Conservation (phyloP, 2,329 filamentous ascomycete species). For the Rhinocladiella similis region DNA sequence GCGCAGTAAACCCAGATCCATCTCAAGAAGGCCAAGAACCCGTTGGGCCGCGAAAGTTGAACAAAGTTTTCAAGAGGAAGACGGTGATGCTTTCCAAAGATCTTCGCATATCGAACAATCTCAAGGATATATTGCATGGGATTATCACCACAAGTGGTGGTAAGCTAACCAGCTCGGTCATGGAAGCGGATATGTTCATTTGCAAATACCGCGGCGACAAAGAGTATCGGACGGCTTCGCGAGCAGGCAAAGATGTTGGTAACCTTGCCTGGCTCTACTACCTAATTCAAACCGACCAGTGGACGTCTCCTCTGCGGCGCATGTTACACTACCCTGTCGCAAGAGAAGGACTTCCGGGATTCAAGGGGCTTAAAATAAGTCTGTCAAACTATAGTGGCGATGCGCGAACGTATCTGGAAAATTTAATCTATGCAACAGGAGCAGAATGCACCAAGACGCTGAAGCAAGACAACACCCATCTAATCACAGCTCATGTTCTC, state of each 20-base stretch:
- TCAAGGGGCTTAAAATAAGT: slow-evolving; percentile 74
- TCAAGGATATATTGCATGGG: slow-evolving; percentile 66
- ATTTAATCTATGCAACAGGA: slow-evolving; percentile 79
- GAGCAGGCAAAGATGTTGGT: slow-evolving; percentile 77
- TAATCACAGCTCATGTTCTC: slow-evolving; percentile 83
- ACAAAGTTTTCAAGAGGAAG: slow-evolving; percentile 75
- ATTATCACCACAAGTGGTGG: slow-evolving; percentile 75
- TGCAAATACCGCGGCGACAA: slow-evolving; percentile 82
- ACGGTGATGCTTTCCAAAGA: slow-evolving; percentile 76
- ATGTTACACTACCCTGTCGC: slow-evolving; percentile 89
- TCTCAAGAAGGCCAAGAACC: slow-evolving; percentile 29
- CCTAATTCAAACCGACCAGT: slow-evolving; percentile 82
- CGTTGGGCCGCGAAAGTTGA: slow-evolving; percentile 39
- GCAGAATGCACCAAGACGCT: slow-evolving; percentile 92
- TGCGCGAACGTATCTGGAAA: slow-evolving; percentile 88
- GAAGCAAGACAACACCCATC: slow-evolving; percentile 92
- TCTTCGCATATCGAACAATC: slow-evolving; percentile 66
- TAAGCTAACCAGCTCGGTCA: slow-evolving; percentile 62
- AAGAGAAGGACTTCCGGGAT: slow-evolving; percentile 73
- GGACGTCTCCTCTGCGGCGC: slow-evolving; percentile 80
- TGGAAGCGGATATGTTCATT: slow-evolving; percentile 77
- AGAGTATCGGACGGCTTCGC: slow-evolving; percentile 75
- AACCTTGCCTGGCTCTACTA: slow-evolving; percentile 94
- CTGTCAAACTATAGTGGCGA: slow-evolving; percentile 97
- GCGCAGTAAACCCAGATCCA: slow-evolving; percentile 57